Base-by-base conservation (phyloP, 345 rosid species). In the Eucalyptus curtisii region DNA sequence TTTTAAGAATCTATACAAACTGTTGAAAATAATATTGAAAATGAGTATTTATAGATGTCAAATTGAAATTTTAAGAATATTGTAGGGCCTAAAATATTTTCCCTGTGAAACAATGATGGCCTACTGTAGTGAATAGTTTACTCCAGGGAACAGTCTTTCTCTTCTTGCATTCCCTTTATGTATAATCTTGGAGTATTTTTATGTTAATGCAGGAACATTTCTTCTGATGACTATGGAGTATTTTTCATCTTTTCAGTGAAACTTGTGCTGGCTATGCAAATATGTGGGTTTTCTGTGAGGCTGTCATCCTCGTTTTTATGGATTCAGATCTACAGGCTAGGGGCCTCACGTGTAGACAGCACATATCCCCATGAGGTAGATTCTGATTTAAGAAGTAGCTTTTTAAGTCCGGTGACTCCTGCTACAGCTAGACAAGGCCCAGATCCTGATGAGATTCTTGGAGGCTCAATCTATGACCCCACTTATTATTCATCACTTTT, bases 251-350 rank as follows among this genome's bases (percentile, higher is more conserved):
- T 96, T 88, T 96, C 99, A 6, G 94, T 97, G 89, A 94, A 91
- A 91, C 98, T 97, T 91, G 93, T 96, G 47, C 76, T 97, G 92
- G 95, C 96, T 13, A 95, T 96, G 99, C 96, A 96, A 90, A 93
- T 95, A 88, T 85, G 92, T 89, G 99, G 99, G 44, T 96, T 95
- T 91, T 90, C 93, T 37, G 95, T 96, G 89, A 93, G 99, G 94
- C 89, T 97, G 37, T 95, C 93, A 10, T 96, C 99, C 40, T 94
- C 98, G 17, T 91, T 97, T 55, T 76, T 96, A 49, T 96, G 99
- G 99, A 93, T 96, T 93, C 99, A 96, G 95, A 97, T 97, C 49
- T 97, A 96, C 90, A 93, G 97, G 91, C 92, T 97, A 90, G 99
- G 99, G 44, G 94, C 93, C 89, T 92, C 96, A 37, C 53, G 81